Base-by-base conservation (phyloP, 441 rosid species). In the Erodium texanum region DNA sequence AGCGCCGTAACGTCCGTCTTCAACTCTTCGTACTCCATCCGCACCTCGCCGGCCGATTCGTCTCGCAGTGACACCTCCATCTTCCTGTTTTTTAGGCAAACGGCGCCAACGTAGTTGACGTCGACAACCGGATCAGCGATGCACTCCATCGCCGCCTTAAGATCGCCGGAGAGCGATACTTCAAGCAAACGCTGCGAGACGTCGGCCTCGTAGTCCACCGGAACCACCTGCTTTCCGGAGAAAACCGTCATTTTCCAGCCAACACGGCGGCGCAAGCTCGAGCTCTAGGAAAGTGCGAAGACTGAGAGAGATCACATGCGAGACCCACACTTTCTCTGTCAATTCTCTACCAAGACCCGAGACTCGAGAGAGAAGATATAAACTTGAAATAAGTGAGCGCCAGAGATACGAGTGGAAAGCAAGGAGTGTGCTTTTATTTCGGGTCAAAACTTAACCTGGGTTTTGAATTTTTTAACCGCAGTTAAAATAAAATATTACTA, bases 1-100 rank as follows among this genome's bases (percentile, higher is more conserved):
- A 94, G 78, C 65, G 99, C 85, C 11, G 94, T 84, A 38, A 94
- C 97, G 62, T 92, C 97, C n/a, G 97, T 88, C 81, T 80, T 89
- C 69, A 89, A 85, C 85, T 94, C 99, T 77, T 87, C 93, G 67
- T 80, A 84, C 73, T 81, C 90, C 0, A 89, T 80, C 32, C 76
- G 68, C 18, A 88, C 90, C 74, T 91, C 90, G 38, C 83, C 74
- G 8, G 97, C 72, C 7, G 84, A 74, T 68, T 92, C 94, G 11
- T 82, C 91, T 16, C 77, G 82, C 75, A 86, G 76, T 48, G 88
- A 85, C 48, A 88, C 82, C 74, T 86, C 96, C 62, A 82, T 77
- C 80, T 79, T 82, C 77, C 92, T 77, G 56, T 86, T 75, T 74
- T 85, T 88, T 71, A 94, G 79, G 71, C 79, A 81, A 36, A 94